These are phyloP conservation scores for Naganishia randhawae DNA, from an alignment of 768 basidiomycete genomes.

Conservation along the genomic window DNA sequence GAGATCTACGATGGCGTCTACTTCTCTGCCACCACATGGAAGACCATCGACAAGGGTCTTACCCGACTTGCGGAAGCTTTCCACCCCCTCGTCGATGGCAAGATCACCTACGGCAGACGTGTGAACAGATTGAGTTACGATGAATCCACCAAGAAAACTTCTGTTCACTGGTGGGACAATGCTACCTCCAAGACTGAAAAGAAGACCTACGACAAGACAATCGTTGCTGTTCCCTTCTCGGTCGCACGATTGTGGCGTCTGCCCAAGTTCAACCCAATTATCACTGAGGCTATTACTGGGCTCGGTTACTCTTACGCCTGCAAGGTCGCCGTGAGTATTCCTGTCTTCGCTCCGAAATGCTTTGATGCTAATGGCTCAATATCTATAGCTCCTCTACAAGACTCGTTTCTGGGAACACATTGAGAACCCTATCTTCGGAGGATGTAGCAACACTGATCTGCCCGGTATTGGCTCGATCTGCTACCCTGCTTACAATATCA, in stretches of 20 bases:
- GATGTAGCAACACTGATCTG: constrained; percentile 32
- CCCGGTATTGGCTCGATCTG: constrained; percentile 33
- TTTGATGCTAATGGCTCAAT: not conserved
- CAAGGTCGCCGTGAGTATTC: constrained; percentile 31
- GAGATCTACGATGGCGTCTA: constrained; percentile 37
- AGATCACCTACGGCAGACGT: constrained; percentile 29
- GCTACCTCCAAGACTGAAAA: constrained; percentile 8
- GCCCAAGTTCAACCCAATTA: constrained; percentile 29
- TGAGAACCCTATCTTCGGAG: constrained; percentile 31
- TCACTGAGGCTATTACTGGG: constrained; percentile 32
- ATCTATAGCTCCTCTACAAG: constrained; percentile 30
- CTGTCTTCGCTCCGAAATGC: not conserved
- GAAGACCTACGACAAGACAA: constrained; percentile 32
- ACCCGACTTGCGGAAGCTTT: constrained; percentile 36
- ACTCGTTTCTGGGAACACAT: constrained; percentile 36
- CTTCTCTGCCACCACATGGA: constrained; percentile 34
- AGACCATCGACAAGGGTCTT: constrained; percentile 37
- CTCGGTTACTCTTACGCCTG: constrained; percentile 33
- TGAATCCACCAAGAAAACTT: constrained; percentile 31
- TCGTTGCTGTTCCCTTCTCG: constrained; percentile 33
- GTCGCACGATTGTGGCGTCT: constrained; percentile 29
- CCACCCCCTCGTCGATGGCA: constrained; percentile 34
- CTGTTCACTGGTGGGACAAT: constrained; percentile 32
- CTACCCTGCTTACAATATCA: constrained; percentile 35
- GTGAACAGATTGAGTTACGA: constrained; percentile 32